Percentiles rank a stretch among this genome's conserved stretches.
Conservation (phyloP, 2,329 filamentous ascomycete species). For the Huntiella abstrusa region DNA sequence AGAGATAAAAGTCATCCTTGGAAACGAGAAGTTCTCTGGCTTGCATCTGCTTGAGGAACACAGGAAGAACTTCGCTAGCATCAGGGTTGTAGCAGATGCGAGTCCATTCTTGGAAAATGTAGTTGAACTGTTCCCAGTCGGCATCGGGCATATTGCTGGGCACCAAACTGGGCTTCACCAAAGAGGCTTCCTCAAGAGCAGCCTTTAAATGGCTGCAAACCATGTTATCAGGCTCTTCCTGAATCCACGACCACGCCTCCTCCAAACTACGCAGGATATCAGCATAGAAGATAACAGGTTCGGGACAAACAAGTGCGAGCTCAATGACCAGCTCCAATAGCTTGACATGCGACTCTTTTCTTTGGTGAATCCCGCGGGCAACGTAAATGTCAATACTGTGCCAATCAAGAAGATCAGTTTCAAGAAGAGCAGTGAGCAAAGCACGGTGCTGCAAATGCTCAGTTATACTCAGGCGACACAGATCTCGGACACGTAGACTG, state of each 20-base stretch:
- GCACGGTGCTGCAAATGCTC: conserved; percentile 37
- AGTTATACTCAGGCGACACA: conserved; percentile 38
- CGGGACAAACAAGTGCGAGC: conserved; percentile 57
- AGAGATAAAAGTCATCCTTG: conserved; percentile 58
- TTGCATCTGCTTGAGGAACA: conserved; percentile 75
- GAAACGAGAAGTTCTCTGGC: conserved; percentile 51
- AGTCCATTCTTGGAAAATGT: conserved; percentile 92
- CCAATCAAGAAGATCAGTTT: conserved; percentile 44
- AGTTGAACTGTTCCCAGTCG: conserved; percentile 70
- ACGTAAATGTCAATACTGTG: conserved; percentile 50
- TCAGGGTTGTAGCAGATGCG: conserved; percentile 61
- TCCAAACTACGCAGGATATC: conserved; percentile 75
- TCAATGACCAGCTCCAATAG: conserved; percentile 69
- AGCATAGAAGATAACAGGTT: conserved; percentile 58
- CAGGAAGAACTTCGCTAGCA: conserved; percentile 50
- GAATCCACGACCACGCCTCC: conserved; percentile 63
- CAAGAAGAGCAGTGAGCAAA: conserved; percentile 36
- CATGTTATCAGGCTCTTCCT: conserved; percentile 46
- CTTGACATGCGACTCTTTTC: conserved; percentile 53
- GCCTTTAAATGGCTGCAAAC: conserved; percentile 53
- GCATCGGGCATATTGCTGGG: conserved; percentile 31
- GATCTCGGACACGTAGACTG: conserved; percentile 33
- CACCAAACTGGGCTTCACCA: conserved; percentile 18
- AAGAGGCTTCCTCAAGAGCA: conserved; percentile 29
- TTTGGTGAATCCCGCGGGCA: conserved; percentile 51